A percentile compares a stretch with the other conserved stretches of the same genome.
Conservation (phyloP, 164 flowering plant species). For the Vitis vinifera region ASM3070453v1 NC_081817.1:3936001-3936500, state of each 20-base stretch:
- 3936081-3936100: neutral
- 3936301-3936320: no score
- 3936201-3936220: slow-evolving; percentile 17
- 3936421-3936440: slow-evolving; percentile 22
- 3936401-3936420: neutral
- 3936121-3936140: no score
- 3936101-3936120: no score
- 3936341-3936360: no score
- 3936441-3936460: slow-evolving; percentile 13
- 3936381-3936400: slow-evolving; percentile 8
- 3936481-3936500: slow-evolving; percentile 7
- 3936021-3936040: neutral
- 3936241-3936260: neutral
- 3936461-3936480: slow-evolving; percentile 8
- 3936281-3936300: no score
- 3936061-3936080: neutral
- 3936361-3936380: neutral
- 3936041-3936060: slow-evolving; percentile 2
- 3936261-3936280: no score
- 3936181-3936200: neutral
- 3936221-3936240: neutral
- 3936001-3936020: slow-evolving; percentile 13
- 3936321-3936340: no score
- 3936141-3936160: no score
- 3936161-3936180: no score